Evolutionary conservation across 345 rosid species (phyloP).

Genomic region (Balakata baccata): DNA sequence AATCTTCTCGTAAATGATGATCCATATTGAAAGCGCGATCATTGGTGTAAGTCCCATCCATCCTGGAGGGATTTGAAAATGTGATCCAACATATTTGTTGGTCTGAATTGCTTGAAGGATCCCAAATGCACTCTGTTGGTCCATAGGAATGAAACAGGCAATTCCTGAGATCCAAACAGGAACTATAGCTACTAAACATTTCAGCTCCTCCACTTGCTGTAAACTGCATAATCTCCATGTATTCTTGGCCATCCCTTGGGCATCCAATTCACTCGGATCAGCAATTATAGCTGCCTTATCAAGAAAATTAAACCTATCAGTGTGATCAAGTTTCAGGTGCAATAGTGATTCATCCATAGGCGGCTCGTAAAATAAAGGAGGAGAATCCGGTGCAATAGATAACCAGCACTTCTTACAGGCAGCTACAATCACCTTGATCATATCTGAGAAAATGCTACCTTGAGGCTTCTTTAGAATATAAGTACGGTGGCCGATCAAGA

Average conservation of each 20-base stretch:
- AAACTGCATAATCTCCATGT: conserved; percentile 60
- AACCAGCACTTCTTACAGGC: conserved; percentile 40
- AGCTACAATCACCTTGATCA: conserved; percentile 48
- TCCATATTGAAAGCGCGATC: conserved; percentile 63
- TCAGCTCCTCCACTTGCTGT: conserved; percentile 60
- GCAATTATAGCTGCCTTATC: conserved; percentile 54
- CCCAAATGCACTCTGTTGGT: conserved; percentile 63
- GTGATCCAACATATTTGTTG: conserved; percentile 34
- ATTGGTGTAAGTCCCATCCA: conserved; percentile 64
- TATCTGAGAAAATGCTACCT: conserved; percentile 53
- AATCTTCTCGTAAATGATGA: conserved; percentile 51
- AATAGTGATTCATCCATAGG: conserved; percentile 16
- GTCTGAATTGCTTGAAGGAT: conserved; percentile 56
- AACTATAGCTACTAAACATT: conserved; percentile 41
- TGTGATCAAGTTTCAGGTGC: conserved; percentile 26
- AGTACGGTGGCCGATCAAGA: conserved; percentile 48
- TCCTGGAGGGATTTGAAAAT: conserved; percentile 53
- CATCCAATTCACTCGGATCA: conserved; percentile 46
- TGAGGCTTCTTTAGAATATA: conserved; percentile 46
- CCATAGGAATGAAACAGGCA: conserved; percentile 55
- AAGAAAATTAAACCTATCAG: conserved; percentile 42
- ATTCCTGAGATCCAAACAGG: conserved; percentile 69
- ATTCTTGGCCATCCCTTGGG: conserved; percentile 37
- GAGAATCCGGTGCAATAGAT: background rate
- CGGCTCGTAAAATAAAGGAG: conserved; percentile 38